Base-by-base conservation (phyloP, 331 rosid genomes). In the Cydonia oblonga region DNA sequence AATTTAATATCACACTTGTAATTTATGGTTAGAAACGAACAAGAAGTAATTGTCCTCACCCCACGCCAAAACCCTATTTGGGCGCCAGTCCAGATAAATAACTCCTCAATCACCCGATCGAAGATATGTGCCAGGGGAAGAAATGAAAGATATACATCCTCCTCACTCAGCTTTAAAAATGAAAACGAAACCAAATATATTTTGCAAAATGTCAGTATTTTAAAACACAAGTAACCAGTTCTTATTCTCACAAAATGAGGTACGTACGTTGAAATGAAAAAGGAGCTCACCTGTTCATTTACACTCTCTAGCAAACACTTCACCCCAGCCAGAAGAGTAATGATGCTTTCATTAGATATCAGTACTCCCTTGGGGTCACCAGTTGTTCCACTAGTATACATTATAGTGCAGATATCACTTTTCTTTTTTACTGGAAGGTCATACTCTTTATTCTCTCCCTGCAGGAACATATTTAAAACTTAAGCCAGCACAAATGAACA, bases 61-160 rank as follows among this genome's bases (percentile, higher is more conserved):
- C 99, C 99, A 75, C 90, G 97, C 97, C 99, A 95, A 79, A 91
- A 95, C 79, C 99, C 97, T 73, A 95, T 95, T 26, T 96, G 88
- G 74, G 89, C 99, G 75, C 99, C 97, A 54, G 81, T 87, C 87
- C 90, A 81, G 78, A 95, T 95, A 74, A 95, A 91, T 70, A 87
- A 54, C 85, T 95, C 99, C 83, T 95, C 99, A 52, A 95, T 85
- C 77, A 91, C 96, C 77, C 97, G 89, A 78, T 95, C 99, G 56
- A 95, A 95, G 77, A 82, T 87, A 79, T 91, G 96, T n/a, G 97
- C 99, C 4, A 95, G 96, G 42, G 99, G 99, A 78, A 95, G 97
- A 82, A 91, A 95, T 56, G 99, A 95, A 49, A 95, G 65, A 84
- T 84, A 95, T 29, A 95, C 93, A 38, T 95, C 99, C 54, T 87